Conservation (phyloP, 768 basidiomycete species). For the Ramaria rubella region DNA sequence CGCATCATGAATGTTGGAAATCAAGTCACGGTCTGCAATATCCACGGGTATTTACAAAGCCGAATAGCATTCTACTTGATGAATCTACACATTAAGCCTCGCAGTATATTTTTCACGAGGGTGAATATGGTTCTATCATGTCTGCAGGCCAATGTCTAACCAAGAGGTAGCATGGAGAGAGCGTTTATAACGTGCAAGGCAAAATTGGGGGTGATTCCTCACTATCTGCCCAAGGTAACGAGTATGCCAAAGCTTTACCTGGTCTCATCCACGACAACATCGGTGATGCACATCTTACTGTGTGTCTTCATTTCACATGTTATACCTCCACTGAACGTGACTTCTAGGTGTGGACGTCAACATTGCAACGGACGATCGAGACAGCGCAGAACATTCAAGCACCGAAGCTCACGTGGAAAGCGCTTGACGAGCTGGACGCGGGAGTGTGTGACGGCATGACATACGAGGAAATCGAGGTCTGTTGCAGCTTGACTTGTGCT, state of each 20-base stretch:
- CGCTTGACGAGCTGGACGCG: constrained; percentile 94
- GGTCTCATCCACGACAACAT: constrained; percentile 84
- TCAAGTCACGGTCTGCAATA: constrained; percentile 77
- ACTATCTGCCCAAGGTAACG: constrained; percentile 74
- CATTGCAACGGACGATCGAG: constrained; percentile 85
- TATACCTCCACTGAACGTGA: background rate
- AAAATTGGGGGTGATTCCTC: constrained; percentile 97
- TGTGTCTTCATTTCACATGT: constrained; percentile 29
- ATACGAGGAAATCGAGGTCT: constrained; percentile 95
- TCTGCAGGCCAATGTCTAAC: background rate
- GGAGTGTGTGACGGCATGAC: constrained; percentile 99
- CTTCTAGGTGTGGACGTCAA: constrained; percentile 95
- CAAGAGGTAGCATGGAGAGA: constrained; percentile 81
- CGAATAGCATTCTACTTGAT: constrained; percentile 97
- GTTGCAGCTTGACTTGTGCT: constrained; percentile 12
- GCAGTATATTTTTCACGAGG: constrained; percentile 93
- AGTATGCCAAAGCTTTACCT: constrained; percentile 83
- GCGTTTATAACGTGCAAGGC: constrained; percentile 92
- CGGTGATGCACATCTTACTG: constrained; percentile 82
- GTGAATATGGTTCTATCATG: constrained; percentile 40
- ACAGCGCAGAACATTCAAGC: constrained; percentile 80
- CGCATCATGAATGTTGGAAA: constrained; percentile 91
- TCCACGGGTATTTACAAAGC: constrained; percentile 93
- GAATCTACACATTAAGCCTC: constrained; percentile 95
- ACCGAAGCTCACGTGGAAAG: constrained; percentile 96